These are phyloP conservation scores for Calonectria hongkongensis DNA, from an alignment of 2,329 filamentous ascomycete genomes.

Conservation along the genomic window DNA sequence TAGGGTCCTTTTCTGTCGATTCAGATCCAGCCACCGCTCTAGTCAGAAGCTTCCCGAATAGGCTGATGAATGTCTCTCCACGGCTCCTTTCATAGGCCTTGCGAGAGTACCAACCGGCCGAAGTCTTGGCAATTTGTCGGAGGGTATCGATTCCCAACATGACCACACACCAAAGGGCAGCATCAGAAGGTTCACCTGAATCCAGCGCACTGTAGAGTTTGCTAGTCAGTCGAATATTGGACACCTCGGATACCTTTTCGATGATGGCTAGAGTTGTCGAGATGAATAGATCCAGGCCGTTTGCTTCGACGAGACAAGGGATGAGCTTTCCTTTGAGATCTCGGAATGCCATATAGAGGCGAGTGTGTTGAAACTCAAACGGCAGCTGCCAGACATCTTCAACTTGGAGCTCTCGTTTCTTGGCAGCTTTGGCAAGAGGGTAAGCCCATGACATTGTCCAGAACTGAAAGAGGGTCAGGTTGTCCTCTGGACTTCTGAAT, in stretches of 20 bases:
- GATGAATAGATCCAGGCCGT: slow-evolving; percentile 85
- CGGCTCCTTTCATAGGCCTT: slow-evolving; percentile 88
- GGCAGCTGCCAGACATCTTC: slow-evolving; percentile 88
- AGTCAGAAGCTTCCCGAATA: slow-evolving; percentile 63
- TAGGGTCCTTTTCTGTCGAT: slow-evolving; percentile 59
- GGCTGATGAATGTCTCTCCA: slow-evolving; percentile 75
- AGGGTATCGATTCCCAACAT: slow-evolving; percentile 59
- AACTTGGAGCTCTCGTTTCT: slow-evolving; percentile 80
- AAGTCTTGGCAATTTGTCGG: slow-evolving; percentile 61
- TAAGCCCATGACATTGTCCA: slow-evolving; percentile 90
- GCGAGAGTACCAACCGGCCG: slow-evolving; percentile 84
- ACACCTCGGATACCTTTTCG: slow-evolving; percentile 61
- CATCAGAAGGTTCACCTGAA: slow-evolving; percentile 53
- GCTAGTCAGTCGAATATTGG: slow-evolving; percentile 62
- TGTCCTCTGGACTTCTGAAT: slow-evolving; percentile 85
- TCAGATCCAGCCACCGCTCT: slow-evolving; percentile 63
- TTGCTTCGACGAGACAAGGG: slow-evolving; percentile 81
- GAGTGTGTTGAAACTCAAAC: slow-evolving; percentile 87
- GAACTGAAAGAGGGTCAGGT: slow-evolving; percentile 87
- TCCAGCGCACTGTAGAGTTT: slow-evolving; percentile 61
- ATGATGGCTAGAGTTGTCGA: slow-evolving; percentile 79
- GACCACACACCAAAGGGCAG: slow-evolving; percentile 61
- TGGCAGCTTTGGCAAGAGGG: slow-evolving; percentile 81
- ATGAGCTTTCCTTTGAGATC: slow-evolving; percentile 84
- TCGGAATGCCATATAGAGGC: slow-evolving; percentile 84